These are phyloP conservation scores for Tolypocladium capitatum DNA, from an alignment of 2,329 filamentous ascomycete genomes.

Conservation along the genomic window DNA sequence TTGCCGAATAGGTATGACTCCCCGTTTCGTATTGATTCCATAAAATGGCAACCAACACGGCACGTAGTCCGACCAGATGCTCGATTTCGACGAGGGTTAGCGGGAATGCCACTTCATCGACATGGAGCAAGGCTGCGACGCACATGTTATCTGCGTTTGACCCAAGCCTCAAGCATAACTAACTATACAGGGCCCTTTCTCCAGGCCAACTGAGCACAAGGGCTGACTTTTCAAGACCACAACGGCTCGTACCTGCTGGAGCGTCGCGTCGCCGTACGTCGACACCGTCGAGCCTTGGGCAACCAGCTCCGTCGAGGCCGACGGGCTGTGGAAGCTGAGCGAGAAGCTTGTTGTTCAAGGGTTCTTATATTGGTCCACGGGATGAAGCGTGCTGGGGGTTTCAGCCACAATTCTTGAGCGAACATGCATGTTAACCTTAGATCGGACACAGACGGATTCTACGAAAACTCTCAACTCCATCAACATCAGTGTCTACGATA, in stretches of 20 bases:
- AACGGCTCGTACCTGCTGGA: constrained; percentile 20
- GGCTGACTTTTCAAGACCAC: constrained; percentile 6
- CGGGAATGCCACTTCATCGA: constrained; percentile 7
- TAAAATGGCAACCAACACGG: too few relatives aligned
- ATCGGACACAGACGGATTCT: not conserved
- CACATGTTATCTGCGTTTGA: constrained; percentile 24
- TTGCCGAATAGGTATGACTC: constrained; percentile 6
- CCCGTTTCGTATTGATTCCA: fast-evolving
- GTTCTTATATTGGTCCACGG: constrained; percentile 15
- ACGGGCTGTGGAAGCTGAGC: constrained; percentile 31
- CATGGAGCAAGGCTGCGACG: constrained; percentile 18
- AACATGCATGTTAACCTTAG: not conserved
- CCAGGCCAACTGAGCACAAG: not conserved
- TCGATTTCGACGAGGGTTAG: constrained; percentile 9
- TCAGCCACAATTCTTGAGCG: not conserved
- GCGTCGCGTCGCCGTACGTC: constrained; percentile 16
- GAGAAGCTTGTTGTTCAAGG: constrained; percentile 29
- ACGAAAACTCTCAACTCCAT: too few relatives aligned
- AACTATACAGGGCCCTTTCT: not conserved
- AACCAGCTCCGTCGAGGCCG: constrained; percentile 20
- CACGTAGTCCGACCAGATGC: constrained; percentile 7
- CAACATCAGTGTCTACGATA: not conserved
- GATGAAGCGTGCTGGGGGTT: not conserved
- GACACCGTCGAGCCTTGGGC: constrained; percentile 18
- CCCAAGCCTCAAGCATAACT: constrained; percentile 15